These are phyloP conservation scores for Trebouxiophyceae sp. DNA, from an alignment of 163 green algal species.

Conservation along the genomic window DNA sequence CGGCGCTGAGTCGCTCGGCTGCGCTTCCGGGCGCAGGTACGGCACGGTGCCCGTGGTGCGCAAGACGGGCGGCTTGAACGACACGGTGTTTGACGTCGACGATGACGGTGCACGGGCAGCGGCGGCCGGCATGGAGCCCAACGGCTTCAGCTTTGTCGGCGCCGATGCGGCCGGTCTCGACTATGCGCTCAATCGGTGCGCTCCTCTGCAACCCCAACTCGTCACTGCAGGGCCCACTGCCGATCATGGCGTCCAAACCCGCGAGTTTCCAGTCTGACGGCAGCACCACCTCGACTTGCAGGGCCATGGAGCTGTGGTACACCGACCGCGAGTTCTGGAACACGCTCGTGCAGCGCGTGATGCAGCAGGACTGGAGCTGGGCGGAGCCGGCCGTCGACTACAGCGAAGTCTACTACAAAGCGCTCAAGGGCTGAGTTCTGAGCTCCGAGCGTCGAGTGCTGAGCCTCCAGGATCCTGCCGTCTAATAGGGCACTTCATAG, in stretches of 20 bases:
- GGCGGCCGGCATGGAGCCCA: constrained; percentile 23
- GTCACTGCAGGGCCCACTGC: too few species aligned
- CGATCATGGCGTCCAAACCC: too few species aligned
- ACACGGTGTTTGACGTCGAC: constrained; percentile 93
- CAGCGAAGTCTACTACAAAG: constrained; percentile 90
- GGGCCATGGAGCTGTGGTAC: constrained; percentile 49
- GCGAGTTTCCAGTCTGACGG: too few species aligned
- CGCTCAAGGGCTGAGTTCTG: constrained; percentile 46
- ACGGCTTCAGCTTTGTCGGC: constrained; percentile 62
- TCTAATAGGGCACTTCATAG: too few species aligned
- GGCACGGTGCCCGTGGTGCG: constrained; percentile 85
- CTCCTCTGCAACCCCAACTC: too few species aligned
- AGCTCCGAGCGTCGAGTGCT: too few species aligned
- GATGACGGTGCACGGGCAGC: constrained; percentile 57
- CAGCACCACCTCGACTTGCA: too few species aligned
- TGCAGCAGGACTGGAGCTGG: constrained; percentile 88
- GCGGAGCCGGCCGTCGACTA: constrained; percentile 86
- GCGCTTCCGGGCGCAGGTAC: constrained; percentile 72
- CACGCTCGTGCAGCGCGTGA: constrained; percentile 55
- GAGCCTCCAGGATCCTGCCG: too few species aligned
- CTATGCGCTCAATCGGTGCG: constrained; percentile 73
- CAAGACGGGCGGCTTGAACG: constrained; percentile 82
- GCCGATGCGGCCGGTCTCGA: constrained; percentile 57
- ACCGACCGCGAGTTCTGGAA: constrained; percentile 59
- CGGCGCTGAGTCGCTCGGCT: too few species aligned